Conservation (phyloP, 108 stramenopile species). For the Epithemia pelagica region DNA sequence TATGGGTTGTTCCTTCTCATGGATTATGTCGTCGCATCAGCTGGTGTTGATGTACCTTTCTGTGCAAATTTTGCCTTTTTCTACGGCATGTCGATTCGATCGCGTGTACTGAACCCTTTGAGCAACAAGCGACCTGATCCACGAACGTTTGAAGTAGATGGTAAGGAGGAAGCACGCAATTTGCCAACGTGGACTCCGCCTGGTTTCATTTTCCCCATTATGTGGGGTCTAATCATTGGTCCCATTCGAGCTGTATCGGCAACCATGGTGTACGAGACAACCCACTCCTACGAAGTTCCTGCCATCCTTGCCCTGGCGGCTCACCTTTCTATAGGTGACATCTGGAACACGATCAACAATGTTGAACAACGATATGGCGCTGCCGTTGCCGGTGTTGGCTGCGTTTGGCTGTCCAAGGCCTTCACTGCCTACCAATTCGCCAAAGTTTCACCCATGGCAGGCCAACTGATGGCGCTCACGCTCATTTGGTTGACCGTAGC, state of each 20-base stretch:
- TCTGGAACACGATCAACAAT: constrained; percentile 96
- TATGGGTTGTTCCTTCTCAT: constrained; percentile 20
- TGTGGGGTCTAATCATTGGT: constrained; percentile 87
- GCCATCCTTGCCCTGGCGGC: constrained; percentile 64
- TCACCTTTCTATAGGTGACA: constrained; percentile 86
- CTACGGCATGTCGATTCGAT: constrained; percentile 38
- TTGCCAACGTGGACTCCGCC: constrained; percentile 88
- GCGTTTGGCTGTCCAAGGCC: constrained; percentile 49
- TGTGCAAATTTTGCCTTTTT: constrained; percentile 24
- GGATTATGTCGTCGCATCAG: constrained; percentile 16
- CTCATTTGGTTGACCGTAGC: constrained; percentile 70
- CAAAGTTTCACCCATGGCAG: constrained; percentile 52
- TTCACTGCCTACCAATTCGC: constrained; percentile 64
- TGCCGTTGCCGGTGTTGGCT: constrained; percentile 50
- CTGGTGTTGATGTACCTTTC: constrained; percentile 22
- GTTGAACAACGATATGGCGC: constrained; percentile 82
- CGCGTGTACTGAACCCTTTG: constrained; percentile 49
- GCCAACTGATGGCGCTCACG: constrained; percentile 60
- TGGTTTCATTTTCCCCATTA: constrained; percentile 85
- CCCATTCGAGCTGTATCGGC: constrained; percentile 75
- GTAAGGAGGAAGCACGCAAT: constrained; percentile 30
- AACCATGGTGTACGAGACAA: constrained; percentile 44
- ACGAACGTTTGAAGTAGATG: constrained; percentile 23
- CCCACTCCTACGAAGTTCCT: constrained; percentile 20
- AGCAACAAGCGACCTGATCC: constrained; percentile 37